Evolutionary conservation across 495 filamentous ascomycete genomes (phyloP), one percentile per base, ranked within the genome.

Genomic region (Pyronema domesticum): DNA sequence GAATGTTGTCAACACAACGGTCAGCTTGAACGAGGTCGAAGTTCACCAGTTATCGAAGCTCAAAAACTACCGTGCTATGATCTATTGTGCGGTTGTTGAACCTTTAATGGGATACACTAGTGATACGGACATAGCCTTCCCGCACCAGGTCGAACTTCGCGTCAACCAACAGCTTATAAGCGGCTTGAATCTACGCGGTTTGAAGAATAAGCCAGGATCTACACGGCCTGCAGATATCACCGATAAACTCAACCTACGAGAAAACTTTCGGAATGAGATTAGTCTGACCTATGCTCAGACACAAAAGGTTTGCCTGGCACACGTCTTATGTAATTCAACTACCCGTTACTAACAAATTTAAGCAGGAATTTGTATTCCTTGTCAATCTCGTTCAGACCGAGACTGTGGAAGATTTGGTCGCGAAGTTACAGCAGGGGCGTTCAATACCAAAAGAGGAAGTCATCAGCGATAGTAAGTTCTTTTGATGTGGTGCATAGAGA

Each of bases 121-220:
- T 55, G 71, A 64, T 49, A 64, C 73, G 4, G 88, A 96, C 56
- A 80, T 96, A 37, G 71, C 83, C 0, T 98, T 98, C 59, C 91
- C 91, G 0, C 78, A 88, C 57, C 86, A 95, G 69, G 80, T 89
- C 18, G 91, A 95, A 67, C 72, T 98, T 45, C 89, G 88, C 64
- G 80, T 93, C 37, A 96, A 96, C 61, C 75, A 80, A 19, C 85
- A 93, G 47, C 74, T 94, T 55, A 56, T 65, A 9, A 51, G 58
- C 44, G 93, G 91, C 62, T 79, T 81, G 10, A 96, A 95, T 62
- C 74, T 91, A 47, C 83, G 89, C 55, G 91, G 91, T 3, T 69
- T 98, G 51, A 98, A 98, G 67, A 94, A 94, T 65, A 89, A 88
- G 63, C 83, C 91, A 7, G 91, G 91, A 19, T 89, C 91, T 33